Evolutionary conservation across 805 yeast genomes (phyloP).

Genomic region (Saccharomycopsis guyanensis): DNA sequence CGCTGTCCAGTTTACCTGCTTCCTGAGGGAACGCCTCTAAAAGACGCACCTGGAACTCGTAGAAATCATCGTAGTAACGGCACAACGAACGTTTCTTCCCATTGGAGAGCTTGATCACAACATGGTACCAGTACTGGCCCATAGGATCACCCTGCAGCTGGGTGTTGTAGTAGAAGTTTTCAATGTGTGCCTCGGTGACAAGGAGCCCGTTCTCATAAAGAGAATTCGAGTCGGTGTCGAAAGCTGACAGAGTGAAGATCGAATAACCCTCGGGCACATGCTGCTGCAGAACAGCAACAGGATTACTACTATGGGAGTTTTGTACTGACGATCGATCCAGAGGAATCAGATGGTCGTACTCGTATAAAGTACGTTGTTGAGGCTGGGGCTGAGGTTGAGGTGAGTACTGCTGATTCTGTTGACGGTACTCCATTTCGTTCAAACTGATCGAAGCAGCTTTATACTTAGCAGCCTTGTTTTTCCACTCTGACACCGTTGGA

Average conservation of each 20-base stretch:
- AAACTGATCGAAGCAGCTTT: slow-evolving; percentile 82
- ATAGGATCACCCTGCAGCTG: slow-evolving; percentile 60
- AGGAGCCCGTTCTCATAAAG: slow-evolving; percentile 20
- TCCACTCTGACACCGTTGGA: slow-evolving; percentile 97
- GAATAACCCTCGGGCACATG: neutral
- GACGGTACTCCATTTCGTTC: slow-evolving; percentile 34
- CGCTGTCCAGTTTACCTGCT: slow-evolving; percentile 73
- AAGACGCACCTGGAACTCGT: slow-evolving; percentile 80
- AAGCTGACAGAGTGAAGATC: too few relatives aligned
- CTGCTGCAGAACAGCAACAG: neutral
- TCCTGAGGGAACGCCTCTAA: slow-evolving; percentile 83
- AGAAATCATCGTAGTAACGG: slow-evolving; percentile 91
- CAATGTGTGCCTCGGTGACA: slow-evolving; percentile 55
- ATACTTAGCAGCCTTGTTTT: slow-evolving; percentile 79
- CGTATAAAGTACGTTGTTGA: slow-evolving; percentile 15
- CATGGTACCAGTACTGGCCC: slow-evolving; percentile 84
- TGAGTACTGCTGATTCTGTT: slow-evolving; percentile 6
- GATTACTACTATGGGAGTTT: neutral
- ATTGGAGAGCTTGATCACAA: slow-evolving; percentile 57
- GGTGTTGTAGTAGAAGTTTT: slow-evolving; percentile 25
- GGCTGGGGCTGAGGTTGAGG: slow-evolving; percentile 3
- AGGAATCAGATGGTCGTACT: slow-evolving; percentile 11
- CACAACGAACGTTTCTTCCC: slow-evolving; percentile 69
- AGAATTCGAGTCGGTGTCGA: slow-evolving; percentile 8
- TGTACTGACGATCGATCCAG: neutral